Evolutionary conservation across 2,329 filamentous ascomycete species (phyloP).

Genomic region (Aspergillus neoniger): DNA sequence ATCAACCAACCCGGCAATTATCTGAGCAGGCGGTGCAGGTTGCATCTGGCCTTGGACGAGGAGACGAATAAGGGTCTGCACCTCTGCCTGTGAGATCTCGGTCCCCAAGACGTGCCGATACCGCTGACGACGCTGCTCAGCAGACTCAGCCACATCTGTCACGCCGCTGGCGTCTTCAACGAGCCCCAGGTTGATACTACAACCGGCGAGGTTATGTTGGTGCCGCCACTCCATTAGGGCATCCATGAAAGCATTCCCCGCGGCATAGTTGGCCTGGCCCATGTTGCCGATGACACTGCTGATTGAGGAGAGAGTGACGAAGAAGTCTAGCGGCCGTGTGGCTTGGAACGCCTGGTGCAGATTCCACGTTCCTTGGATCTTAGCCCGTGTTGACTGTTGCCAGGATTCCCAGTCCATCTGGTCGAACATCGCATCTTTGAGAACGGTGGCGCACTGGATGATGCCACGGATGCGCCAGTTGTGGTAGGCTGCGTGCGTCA

Average conservation of each 20-base stretch:
- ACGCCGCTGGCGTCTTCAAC: conserved; percentile 22
- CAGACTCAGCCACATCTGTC: conserved; percentile 23
- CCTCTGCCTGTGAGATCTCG: conserved; percentile 20
- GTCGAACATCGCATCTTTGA: conserved; percentile 17
- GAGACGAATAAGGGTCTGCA: conserved; percentile 21
- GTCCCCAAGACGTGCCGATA: conserved; percentile 26
- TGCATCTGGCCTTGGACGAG: conserved; percentile 21
- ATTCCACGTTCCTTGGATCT: conserved; percentile 25
- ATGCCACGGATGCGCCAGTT: conserved; percentile 14
- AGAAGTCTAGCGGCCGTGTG: conserved; percentile 50
- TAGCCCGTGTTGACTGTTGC: conserved; percentile 8
- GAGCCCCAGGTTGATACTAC: conserved; percentile 7
- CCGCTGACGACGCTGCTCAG: conserved; percentile 21
- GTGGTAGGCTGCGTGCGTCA: neutral
- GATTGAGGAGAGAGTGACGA: conserved; percentile 64
- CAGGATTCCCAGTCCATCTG: conserved; percentile 18
- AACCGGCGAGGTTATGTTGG: conserved; percentile 21
- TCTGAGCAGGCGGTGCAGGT: conserved; percentile 13
- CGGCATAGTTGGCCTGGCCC: conserved; percentile 35
- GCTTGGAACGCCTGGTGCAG: conserved; percentile 33
- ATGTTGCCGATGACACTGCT: conserved; percentile 30
- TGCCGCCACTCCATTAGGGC: conserved; percentile 33
- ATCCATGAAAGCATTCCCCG: conserved; percentile 37
- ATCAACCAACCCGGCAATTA: conserved; percentile 25
- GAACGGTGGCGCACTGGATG: conserved; percentile 20